These are phyloP conservation scores for Botryotinia globosa DNA, from an alignment of 2,329 filamentous ascomycete species.

Conservation along the genomic window DNA sequence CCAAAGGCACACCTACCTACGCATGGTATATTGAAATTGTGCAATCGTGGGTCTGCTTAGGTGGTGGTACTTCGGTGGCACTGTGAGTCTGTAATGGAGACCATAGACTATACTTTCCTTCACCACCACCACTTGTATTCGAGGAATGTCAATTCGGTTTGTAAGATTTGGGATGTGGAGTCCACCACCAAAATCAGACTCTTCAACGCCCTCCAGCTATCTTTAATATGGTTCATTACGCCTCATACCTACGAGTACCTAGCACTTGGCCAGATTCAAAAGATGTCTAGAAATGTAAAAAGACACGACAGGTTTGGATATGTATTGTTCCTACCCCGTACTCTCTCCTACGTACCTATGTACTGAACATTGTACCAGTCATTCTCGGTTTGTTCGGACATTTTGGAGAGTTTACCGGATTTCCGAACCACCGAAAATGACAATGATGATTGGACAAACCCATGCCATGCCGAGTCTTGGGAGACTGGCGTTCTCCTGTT, in stretches of 20 bases:
- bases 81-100: not conserved
- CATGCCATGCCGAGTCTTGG: not conserved
- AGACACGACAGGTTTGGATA: not conserved
- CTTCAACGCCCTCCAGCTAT: not conserved
- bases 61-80: conserved; percentile 13
- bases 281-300: not conserved
- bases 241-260: not conserved
- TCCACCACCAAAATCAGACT: not conserved
- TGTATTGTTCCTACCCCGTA: not conserved
- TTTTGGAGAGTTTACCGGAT: not conserved
- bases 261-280: not conserved
- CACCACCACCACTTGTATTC: no score
- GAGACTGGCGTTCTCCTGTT: not conserved
- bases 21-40: not conserved
- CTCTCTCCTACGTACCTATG: not conserved
- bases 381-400: conserved; percentile 1
- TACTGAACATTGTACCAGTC: not conserved
- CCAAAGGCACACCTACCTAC: not conserved
- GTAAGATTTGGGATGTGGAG: conserved; percentile 5
- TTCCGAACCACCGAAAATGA: conserved; percentile 3
- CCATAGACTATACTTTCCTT: not conserved
- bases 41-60: conserved; percentile 6
- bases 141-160: conserved; percentile 3
- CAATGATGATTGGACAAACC: not conserved
- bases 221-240: not conserved